These are phyloP conservation scores for Phyllosticta citrichinensis DNA, from an alignment of 2,329 filamentous ascomycete genomes.

Conservation along the genomic window DNA sequence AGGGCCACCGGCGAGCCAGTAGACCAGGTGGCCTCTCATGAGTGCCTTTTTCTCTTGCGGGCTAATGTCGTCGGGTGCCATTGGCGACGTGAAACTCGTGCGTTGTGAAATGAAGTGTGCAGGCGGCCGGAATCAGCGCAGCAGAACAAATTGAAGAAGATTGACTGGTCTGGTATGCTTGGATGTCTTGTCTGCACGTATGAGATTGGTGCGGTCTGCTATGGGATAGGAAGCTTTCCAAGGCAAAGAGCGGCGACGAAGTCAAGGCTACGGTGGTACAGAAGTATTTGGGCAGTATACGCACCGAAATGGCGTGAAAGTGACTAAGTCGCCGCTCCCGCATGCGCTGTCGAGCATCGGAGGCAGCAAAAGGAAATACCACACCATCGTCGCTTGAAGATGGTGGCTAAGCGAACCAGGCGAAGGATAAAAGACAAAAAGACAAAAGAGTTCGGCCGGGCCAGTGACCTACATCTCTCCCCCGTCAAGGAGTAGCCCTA, in stretches of 20 bases:
- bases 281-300: no score
- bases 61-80: neutral
- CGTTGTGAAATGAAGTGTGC: neutral
- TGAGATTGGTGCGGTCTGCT: neutral
- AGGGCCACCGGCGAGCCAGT: neutral
- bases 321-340: no score
- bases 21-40: neutral
- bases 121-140: neutral
- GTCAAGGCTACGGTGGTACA: neutral
- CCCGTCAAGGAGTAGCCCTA: neutral
- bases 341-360: no score
- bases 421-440: neutral
- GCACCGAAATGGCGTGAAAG: no score
- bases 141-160: neutral
- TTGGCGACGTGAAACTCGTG: neutral
- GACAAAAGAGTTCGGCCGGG: neutral
- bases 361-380: neutral
- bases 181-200: neutral
- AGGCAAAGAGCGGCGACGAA: neutral
- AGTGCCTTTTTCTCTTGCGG: neutral
- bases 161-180: neutral
- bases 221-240: neutral
- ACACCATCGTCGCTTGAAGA: neutral
- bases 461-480: neutral
- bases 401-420: neutral